Evolutionary conservation across 208 protist genomes (phyloP).

Genomic region (Strigomonas culicis): DNA sequence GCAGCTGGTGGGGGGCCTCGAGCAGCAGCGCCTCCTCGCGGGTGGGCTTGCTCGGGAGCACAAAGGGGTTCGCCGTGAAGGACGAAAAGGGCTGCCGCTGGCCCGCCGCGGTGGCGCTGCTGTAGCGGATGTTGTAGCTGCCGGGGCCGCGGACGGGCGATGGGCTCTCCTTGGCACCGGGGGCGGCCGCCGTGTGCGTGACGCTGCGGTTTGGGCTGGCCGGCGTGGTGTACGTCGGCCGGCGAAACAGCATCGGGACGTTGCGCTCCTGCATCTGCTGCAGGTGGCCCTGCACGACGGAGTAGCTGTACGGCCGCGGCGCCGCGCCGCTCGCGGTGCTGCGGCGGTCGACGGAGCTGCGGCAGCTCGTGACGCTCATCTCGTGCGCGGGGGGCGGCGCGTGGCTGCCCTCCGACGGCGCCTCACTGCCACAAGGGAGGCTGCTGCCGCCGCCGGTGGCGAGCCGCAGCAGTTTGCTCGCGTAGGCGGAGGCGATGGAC

Average conservation of each 20-base stretch:
- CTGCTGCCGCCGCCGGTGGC: background rate
- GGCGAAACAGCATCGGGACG: constrained; percentile 7
- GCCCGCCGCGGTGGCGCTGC: no score
- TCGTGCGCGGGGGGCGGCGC: background rate
- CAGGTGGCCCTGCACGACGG: background rate
- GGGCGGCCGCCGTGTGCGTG: no score
- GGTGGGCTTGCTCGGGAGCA: no score
- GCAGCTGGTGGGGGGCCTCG: no score
- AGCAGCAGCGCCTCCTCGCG: no score
- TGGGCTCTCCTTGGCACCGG: no score
- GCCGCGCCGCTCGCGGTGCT: background rate
- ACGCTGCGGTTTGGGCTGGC: background rate
- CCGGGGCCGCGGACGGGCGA: no score
- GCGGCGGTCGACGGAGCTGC: background rate
- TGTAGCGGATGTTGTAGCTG: no score
- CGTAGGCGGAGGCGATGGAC: background rate
- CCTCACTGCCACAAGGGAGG: background rate
- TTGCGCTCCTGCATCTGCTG: background rate
- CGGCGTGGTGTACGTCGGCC: background rate
- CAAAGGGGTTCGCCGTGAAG: no score
- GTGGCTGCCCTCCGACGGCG: background rate
- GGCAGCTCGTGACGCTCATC: background rate
- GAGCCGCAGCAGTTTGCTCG: background rate
- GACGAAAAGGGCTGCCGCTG: no score
- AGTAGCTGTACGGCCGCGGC: background rate